These are phyloP conservation scores for Intubia oerlemansii DNA, from an alignment of 2,329 filamentous ascomycete genomes.

Conservation along the genomic window DNA sequence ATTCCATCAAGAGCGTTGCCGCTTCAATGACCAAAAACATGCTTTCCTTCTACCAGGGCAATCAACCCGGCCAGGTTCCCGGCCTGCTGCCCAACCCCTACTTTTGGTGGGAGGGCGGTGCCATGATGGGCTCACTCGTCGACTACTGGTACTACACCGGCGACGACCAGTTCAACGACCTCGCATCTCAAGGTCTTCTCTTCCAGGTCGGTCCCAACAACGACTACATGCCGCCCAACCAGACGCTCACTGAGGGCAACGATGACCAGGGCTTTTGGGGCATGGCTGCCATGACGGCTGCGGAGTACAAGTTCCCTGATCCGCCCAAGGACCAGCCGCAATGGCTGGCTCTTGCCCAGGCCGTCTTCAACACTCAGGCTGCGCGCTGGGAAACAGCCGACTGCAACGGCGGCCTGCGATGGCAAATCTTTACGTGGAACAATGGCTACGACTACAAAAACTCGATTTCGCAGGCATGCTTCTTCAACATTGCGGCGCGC, in stretches of 20 bases:
- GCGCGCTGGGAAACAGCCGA: constrained; percentile 46
- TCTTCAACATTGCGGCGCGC: constrained; percentile 33
- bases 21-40: constrained; percentile 27
- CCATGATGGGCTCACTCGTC: constrained; percentile 48
- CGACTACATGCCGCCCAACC: constrained; percentile 61
- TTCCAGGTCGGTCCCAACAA: constrained; percentile 51
- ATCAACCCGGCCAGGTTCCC: constrained; percentile 25
- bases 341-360: constrained; percentile 54
- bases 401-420: constrained; percentile 58
- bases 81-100: constrained; percentile 19
- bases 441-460: constrained; percentile 54
- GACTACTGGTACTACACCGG: constrained; percentile 48
- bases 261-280: constrained; percentile 62
- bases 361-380: constrained; percentile 63
- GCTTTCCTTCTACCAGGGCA: constrained; percentile 22
- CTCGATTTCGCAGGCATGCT: constrained; percentile 26
- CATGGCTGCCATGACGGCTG: constrained; percentile 46
- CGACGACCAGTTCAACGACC: constrained; percentile 46
- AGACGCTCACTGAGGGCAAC: constrained; percentile 42
- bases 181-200: constrained; percentile 46
- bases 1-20: constrained; percentile 24
- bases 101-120: constrained; percentile 46
- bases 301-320: constrained; percentile 45
- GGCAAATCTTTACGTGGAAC: constrained; percentile 75
- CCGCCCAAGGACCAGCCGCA: constrained; percentile 33